Evolutionary conservation across 257 asterid species (phyloP).

Genomic region (Primulina eburnea): DNA sequence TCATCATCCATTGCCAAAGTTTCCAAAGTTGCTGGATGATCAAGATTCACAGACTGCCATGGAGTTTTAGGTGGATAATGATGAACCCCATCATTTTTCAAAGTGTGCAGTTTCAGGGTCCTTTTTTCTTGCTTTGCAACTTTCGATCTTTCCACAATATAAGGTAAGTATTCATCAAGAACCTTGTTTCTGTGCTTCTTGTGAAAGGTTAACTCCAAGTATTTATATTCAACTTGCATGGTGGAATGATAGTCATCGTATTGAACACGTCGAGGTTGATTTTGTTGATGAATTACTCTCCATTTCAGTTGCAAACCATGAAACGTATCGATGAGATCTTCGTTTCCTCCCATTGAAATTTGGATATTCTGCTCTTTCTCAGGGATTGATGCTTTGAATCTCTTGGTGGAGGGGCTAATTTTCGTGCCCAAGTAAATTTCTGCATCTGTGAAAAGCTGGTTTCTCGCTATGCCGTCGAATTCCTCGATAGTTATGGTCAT

Average conservation of each 20-base stretch:
- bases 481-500: constrained; percentile 43
- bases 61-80: constrained; percentile 1
- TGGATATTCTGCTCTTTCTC: constrained; percentile 40
- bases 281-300: constrained; percentile 27
- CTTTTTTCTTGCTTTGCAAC: constrained; percentile 26
- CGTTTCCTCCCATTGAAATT: constrained; percentile 28
- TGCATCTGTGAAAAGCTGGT: constrained; percentile 43
- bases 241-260: constrained; percentile 15
- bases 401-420: constrained; percentile 30
- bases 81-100: constrained; percentile 17
- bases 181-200: constrained; percentile 30
- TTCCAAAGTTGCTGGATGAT: constrained; percentile 60
- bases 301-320: constrained; percentile 34
- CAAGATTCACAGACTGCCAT: constrained; percentile 50
- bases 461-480: constrained; percentile 41
- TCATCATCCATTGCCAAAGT: constrained; percentile 56
- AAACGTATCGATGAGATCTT: constrained; percentile 36
- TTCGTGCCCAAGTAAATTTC: constrained; percentile 34
- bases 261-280: constrained; percentile 11
- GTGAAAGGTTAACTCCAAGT: constrained; percentile 35
- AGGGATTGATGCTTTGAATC: constrained; percentile 32
- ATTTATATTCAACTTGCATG: constrained; percentile 22
- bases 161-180: constrained; percentile 43
- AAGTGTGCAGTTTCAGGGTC: constrained; percentile 34
- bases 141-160: constrained; percentile 41